These are phyloP conservation scores for Saccharomycopsis hybrid DNA, from an alignment of 1,139 yeast genomes.

Conservation along the genomic window DNA sequence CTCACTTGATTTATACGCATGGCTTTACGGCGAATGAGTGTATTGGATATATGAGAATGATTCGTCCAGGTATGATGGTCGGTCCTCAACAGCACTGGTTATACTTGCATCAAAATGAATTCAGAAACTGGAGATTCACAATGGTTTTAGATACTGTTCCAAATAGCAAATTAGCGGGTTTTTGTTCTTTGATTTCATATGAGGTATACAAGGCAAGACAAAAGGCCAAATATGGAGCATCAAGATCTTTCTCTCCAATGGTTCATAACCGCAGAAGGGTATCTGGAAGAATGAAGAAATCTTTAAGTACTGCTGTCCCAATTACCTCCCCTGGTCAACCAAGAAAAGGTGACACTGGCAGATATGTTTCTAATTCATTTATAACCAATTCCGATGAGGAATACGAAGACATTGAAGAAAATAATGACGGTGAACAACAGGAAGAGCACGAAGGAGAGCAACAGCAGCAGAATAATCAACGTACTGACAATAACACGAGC, in stretches of 20 bases:
- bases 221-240: background rate
- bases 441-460: slow-evolving; percentile 22
- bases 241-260: slow-evolving; percentile 6
- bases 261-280: slow-evolving; percentile 49
- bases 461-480: slow-evolving; percentile 18
- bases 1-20: slow-evolving; percentile 90
- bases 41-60: slow-evolving; percentile 91
- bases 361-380: slow-evolving; percentile 29
- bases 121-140: slow-evolving; percentile 92
- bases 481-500: too few species aligned
- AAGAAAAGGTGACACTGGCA: slow-evolving; percentile 50
- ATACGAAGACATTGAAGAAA: slow-evolving; percentile 24
- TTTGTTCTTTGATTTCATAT: slow-evolving; percentile 60
- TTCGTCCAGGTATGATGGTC: slow-evolving; percentile 98
- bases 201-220: slow-evolving; percentile 37
- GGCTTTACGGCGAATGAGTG: slow-evolving; percentile 97
- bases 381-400: slow-evolving; percentile 37
- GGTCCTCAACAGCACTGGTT: slow-evolving; percentile 99
- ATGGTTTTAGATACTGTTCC: slow-evolving; percentile 75
- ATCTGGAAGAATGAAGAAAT: slow-evolving; percentile 62
- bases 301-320: slow-evolving; percentile 75
- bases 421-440: slow-evolving; percentile 24
- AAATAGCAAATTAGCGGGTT: slow-evolving; percentile 70
- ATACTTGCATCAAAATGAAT: slow-evolving; percentile 90
- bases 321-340: slow-evolving; percentile 96